Percentiles rank a stretch among this genome's conserved stretches.
phyloP scores from a whole-genome alignment of 805 yeast genomes.

The Lipomyces japonicus region DNA sequence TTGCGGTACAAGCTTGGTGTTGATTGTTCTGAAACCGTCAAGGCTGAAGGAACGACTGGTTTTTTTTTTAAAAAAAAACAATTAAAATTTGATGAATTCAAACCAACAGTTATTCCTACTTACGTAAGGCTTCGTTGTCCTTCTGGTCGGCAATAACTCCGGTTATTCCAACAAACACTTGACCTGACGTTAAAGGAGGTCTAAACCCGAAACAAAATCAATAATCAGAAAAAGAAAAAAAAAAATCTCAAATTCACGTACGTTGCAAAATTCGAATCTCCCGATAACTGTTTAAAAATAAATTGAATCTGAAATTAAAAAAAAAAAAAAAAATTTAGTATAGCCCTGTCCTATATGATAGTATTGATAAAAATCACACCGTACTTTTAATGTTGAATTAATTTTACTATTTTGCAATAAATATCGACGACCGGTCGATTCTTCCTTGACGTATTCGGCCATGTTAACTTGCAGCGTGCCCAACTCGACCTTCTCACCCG shows the following conservation, averaged over 20 bases:
- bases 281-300: slow-evolving; percentile 15
- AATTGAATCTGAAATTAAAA: slow-evolving; percentile 10
- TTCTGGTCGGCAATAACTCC: slow-evolving; percentile 39
- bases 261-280: slow-evolving; percentile 23
- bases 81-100: no score
- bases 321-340: neutral
- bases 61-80: no score
- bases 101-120: no score
- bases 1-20: slow-evolving; percentile 24
- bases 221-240: neutral
- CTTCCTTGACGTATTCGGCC: slow-evolving; percentile 61
- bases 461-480: slow-evolving; percentile 69
- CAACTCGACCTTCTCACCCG: slow-evolving; percentile 46
- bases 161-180: slow-evolving; percentile 51
- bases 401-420: slow-evolving; percentile 74
- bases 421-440: slow-evolving; percentile 55
- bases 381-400: slow-evolving; percentile 63
- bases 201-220: slow-evolving; percentile 1
- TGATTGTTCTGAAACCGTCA: neutral
- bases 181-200: slow-evolving; percentile 40
- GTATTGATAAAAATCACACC: neutral
- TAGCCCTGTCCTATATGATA: neutral
- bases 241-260: slow-evolving; percentile 7
- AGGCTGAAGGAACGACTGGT: slow-evolving; percentile 1
- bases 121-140: slow-evolving; percentile 22